Percentiles rank a stretch among this genome's conserved stretches.
These are phyloP conservation scores for Vanderwaltozyma polyspora DNA, from an alignment of 805 yeast species.

Conservation along the genomic window DNA sequence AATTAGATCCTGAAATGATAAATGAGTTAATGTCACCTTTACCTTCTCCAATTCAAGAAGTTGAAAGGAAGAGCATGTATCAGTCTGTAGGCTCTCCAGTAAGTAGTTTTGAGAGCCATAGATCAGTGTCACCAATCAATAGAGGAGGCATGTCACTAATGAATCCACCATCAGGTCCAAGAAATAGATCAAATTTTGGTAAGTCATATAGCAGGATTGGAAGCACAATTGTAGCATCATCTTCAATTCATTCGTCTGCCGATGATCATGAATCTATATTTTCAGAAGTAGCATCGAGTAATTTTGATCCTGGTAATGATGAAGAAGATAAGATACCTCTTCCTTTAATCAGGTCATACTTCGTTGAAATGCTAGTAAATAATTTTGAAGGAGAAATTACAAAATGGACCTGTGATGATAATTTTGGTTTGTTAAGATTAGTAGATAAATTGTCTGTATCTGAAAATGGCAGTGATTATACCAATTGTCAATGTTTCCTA, in stretches of 20 bases:
- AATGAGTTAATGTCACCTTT: not conserved
- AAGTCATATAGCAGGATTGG: slow-evolving; percentile 2
- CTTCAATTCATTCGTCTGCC: slow-evolving; percentile 9
- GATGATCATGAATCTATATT: slow-evolving; percentile 2
- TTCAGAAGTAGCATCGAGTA: not conserved
- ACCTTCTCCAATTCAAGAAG: slow-evolving; percentile 2
- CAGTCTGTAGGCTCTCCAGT: slow-evolving; percentile 2
- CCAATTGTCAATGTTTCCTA: slow-evolving; percentile 24
- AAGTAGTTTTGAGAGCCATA: not conserved
- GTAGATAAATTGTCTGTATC: slow-evolving; percentile 28
- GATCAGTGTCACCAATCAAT: not conserved
- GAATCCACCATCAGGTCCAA: not conserved
- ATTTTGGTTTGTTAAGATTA: slow-evolving; percentile 28
- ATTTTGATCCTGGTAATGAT: not conserved
- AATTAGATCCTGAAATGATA: not conserved
- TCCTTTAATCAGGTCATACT: slow-evolving; percentile 17
- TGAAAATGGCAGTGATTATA: slow-evolving; percentile 16
- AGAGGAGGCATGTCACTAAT: not conserved
- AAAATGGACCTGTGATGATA: slow-evolving; percentile 22
- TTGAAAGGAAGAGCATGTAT: slow-evolving; percentile 4
- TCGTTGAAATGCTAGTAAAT: slow-evolving; percentile 13
- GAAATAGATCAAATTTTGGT: not conserved
- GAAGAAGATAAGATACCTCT: slow-evolving; percentile 4
- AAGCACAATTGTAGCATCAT: slow-evolving; percentile 6
- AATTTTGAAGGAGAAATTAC: slow-evolving; percentile 11